phyloP scores from a whole-genome alignment of 495 filamentous ascomycete species.

The Penicillium paxilli region DNA sequence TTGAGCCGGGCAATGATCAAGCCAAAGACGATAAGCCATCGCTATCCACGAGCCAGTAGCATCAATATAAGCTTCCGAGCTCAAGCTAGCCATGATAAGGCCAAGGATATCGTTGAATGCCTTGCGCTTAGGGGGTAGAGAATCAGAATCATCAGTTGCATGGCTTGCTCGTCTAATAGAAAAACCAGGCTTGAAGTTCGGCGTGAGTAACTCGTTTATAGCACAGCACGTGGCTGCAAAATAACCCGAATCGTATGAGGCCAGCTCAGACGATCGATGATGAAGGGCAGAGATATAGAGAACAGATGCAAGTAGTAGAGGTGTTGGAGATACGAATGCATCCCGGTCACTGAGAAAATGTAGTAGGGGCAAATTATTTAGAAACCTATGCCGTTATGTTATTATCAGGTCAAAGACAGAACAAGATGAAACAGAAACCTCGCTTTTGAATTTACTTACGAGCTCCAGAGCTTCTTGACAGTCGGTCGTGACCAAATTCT shows the following conservation, averaged over 20 bases:
- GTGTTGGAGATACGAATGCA: constrained; percentile 34
- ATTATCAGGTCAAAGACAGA: background rate
- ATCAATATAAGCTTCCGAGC: constrained; percentile 38
- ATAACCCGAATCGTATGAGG: constrained; percentile 28
- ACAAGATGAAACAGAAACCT: background rate
- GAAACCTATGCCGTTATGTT: constrained; percentile 23
- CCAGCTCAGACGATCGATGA: constrained; percentile 26
- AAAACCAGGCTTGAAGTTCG: background rate
- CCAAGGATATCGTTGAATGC: constrained; percentile 40
- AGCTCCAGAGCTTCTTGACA: constrained; percentile 35
- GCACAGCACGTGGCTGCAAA: constrained; percentile 36
- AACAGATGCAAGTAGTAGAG: constrained; percentile 37
- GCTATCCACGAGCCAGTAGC: constrained; percentile 42
- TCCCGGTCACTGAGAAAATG: constrained; percentile 38
- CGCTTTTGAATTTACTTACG: constrained; percentile 27
- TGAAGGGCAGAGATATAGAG: constrained; percentile 43
- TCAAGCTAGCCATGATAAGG: constrained; percentile 42
- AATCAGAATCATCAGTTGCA: background rate
- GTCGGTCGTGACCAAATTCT: constrained; percentile 33
- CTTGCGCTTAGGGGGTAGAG: background rate
- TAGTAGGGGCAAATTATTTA: constrained; percentile 38
- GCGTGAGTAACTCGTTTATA: constrained; percentile 33
- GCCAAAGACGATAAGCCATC: constrained; percentile 39
- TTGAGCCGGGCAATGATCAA: constrained; percentile 30
- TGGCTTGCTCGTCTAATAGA: background rate